These are phyloP conservation scores for Breviolum minutum DNA, from an alignment of 73 alveolate genomes.

Conservation along the genomic window DNA sequence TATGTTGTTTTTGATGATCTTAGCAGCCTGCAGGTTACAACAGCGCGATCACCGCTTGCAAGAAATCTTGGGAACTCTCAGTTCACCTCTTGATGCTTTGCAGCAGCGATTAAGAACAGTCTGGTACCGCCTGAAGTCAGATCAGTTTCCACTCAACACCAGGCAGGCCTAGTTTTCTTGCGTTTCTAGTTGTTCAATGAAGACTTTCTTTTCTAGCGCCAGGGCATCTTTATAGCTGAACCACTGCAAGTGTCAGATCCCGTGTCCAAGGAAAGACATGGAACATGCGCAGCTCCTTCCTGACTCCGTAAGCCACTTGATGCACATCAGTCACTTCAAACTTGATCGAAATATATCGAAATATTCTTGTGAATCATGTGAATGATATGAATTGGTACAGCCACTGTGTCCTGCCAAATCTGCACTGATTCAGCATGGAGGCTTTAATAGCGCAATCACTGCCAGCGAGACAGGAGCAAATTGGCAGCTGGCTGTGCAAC, in stretches of 20 bases:
- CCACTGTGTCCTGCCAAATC: background rate
- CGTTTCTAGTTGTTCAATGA: background rate
- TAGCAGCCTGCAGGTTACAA: constrained; percentile 53
- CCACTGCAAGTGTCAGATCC: too few relatives aligned
- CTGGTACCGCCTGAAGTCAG: background rate
- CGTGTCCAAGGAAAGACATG: constrained; percentile 33
- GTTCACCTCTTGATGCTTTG: constrained; percentile 2
- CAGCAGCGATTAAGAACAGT: background rate
- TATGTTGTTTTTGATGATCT: background rate
- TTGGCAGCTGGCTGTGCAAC: constrained; percentile 42
- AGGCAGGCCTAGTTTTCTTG: background rate
- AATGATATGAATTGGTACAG: background rate
- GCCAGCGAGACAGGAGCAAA: constrained; percentile 20
- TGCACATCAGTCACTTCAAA: background rate
- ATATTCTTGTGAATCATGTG: too few relatives aligned
- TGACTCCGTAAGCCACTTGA: constrained; percentile 36
- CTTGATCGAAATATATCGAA: background rate
- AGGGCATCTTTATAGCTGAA: too few relatives aligned
- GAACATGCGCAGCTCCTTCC: background rate
- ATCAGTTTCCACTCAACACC: background rate
- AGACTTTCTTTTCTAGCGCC: too few relatives aligned
- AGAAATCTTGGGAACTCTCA: constrained; percentile 30
- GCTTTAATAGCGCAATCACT: constrained; percentile 65
- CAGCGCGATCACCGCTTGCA: constrained; percentile 67
- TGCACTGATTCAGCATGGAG: background rate